A percentile compares a stretch with the other conserved stretches of the same genome.
Conservation (phyloP, 371 early-diverging fungal species). For the Choanephora cucurbitarum region DNA sequence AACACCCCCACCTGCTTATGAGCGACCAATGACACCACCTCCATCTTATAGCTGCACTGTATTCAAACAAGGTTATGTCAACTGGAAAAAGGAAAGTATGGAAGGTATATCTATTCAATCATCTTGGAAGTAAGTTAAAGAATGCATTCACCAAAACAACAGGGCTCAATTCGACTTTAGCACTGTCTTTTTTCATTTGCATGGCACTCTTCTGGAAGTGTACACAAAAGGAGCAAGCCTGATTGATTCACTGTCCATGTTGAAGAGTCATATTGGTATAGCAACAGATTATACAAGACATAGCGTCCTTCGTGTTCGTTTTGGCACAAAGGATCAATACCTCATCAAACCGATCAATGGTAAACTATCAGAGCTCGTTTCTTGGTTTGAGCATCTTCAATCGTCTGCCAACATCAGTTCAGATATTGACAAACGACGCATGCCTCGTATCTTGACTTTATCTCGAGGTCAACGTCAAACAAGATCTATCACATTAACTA, state of each 20-base stretch:
- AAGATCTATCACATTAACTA: conserved; percentile 4
- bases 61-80: conserved; percentile 35
- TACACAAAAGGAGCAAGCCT: conserved; percentile 1
- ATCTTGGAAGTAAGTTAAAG: conserved; percentile 37
- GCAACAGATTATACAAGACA: conserved; percentile 14
- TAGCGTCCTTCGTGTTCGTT: conserved; percentile 17
- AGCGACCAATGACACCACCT: not conserved
- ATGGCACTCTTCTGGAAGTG: conserved; percentile 13
- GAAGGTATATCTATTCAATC: conserved; percentile 8
- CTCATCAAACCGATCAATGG: conserved; percentile 10
- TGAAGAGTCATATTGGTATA: conserved; percentile 17
- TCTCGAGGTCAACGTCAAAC: conserved; percentile 6
- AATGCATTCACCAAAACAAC: not conserved
- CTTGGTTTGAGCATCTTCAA: conserved; percentile 31
- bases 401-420: conserved; percentile 25
- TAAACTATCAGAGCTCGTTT: conserved; percentile 11
- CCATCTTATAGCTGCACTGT: conserved; percentile 42
- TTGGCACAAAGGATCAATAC: conserved; percentile 16
- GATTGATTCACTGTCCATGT: conserved; percentile 13
- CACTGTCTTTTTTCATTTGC: conserved; percentile 14
- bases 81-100: conserved; percentile 31
- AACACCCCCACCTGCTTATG: not conserved
- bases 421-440: conserved; percentile 25
- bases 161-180: too few relatives aligned
- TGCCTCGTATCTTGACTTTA: conserved; percentile 20